These are phyloP conservation scores for Aaosphaeria pasadenensis DNA, from an alignment of 2,329 filamentous ascomycete genomes.

Conservation along the genomic window DNA sequence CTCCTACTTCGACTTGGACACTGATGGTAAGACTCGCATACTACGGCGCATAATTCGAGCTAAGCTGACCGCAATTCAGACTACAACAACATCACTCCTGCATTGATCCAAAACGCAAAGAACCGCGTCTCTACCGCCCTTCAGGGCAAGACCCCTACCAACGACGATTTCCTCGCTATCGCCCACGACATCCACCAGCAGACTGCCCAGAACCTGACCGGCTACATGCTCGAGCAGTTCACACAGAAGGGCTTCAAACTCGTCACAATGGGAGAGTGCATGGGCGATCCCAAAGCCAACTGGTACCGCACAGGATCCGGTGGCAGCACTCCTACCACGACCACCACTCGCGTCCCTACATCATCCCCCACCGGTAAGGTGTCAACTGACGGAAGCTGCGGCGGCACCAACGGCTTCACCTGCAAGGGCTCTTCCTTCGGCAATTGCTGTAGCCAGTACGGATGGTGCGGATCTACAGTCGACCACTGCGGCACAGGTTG, in stretches of 20 bases:
- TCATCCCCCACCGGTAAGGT: slow-evolving; percentile 4
- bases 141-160: slow-evolving; percentile 19
- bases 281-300: slow-evolving; percentile 44
- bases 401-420: slow-evolving; percentile 19
- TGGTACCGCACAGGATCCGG: slow-evolving; percentile 46
- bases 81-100: slow-evolving; percentile 27
- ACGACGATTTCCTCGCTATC: slow-evolving; percentile 49
- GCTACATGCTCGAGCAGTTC: slow-evolving; percentile 42
- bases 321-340: slow-evolving; percentile 31
- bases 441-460: slow-evolving; percentile 39
- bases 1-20: slow-evolving; percentile 60
- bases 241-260: slow-evolving; percentile 39
- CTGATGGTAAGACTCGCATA: slow-evolving; percentile 39
- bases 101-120: slow-evolving; percentile 31
- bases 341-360: slow-evolving; percentile 10
- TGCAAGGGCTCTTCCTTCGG: slow-evolving; percentile 34
- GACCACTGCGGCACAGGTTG: slow-evolving; percentile 15
- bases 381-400: slow-evolving; percentile 18
- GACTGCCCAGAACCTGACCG: slow-evolving; percentile 44
- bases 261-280: slow-evolving; percentile 49
- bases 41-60: too few relatives aligned
- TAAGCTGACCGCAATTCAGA: slow-evolving; percentile 4
- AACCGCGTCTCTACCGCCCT: slow-evolving; percentile 43
- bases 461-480: slow-evolving; percentile 27
- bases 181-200: slow-evolving; percentile 50